Base-by-base conservation (phyloP, 2,329 filamentous ascomycete species). In the Aspergillus vadensis region DNA sequence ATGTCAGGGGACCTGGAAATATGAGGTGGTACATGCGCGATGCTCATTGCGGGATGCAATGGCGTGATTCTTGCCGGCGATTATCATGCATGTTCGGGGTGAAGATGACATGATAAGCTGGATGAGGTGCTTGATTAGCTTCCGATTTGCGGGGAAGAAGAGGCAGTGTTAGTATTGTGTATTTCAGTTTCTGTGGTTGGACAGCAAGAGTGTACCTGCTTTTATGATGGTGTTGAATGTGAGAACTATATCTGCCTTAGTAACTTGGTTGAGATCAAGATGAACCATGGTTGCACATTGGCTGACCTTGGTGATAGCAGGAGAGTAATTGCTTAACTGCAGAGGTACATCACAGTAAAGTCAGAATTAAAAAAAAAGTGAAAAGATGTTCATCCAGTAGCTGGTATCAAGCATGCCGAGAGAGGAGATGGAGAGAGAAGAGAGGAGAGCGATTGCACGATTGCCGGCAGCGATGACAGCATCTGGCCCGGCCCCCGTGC, bases 41-140 rank as follows among this genome's bases (percentile, higher is more conserved):
- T 59, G 57, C 57, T 59, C 57, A 59, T 59, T 53, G 51, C 19
- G 30, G 43, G 25, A 36, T 36, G 17, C 41, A 44, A 59, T 59
- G 57, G 51, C 50, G 57, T 54, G 57, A 59, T 55, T 47, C 39
- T 32, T 30, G 53, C 15, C 27, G 19, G 53, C 53, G 41, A 27
- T 25, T 39, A 21, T 38, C 50, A 12, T 59, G 38, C 25, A 48
- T 47, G 8, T 3, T 14, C 3, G 8, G 14, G 9, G 8, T 7
- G 30, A 49, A 44, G 19, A 38, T 25, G 41, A 38, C 19, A 36
- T 27, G 50, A 17, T 47, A 48, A 41, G 43, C 25, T 19, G 12
- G 39, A 55, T 55, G 53, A 55, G 53, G 53, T 55, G 53, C 53
- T 50, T 32, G 25, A 15, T 55, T 30, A 21, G 30, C 19, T 39